phyloP scores from a whole-genome alignment of 176 grass and related monocot species.

The Musa acuminata region DNA sequence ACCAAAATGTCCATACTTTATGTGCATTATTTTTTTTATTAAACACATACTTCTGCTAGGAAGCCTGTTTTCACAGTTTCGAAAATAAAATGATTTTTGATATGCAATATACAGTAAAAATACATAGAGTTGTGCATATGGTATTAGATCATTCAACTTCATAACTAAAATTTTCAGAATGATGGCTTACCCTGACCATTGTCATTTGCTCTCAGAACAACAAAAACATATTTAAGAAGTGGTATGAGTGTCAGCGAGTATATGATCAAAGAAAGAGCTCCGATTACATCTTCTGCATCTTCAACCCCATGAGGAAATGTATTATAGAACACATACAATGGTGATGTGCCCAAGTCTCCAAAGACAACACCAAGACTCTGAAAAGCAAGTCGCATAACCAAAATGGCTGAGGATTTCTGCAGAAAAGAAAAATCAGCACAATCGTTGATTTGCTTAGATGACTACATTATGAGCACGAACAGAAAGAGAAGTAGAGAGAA shows the following conservation, averaged over 20 bases:
- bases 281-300: conserved; percentile 67
- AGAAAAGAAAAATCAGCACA: conserved; percentile 6
- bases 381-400: conserved; percentile 73
- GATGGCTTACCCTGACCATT: conserved; percentile 69
- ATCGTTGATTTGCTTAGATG: neutral
- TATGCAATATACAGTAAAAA: neutral
- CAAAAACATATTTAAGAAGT: conserved; percentile 87
- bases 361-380: conserved; percentile 95
- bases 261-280: conserved; percentile 93
- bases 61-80: neutral
- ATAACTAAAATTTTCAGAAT: neutral
- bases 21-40: neutral
- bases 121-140: neutral
- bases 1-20: neutral
- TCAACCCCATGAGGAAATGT: conserved; percentile 67
- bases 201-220: conserved; percentile 82
- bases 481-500: no score
- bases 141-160: neutral
- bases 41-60: neutral
- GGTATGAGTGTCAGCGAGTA: conserved; percentile 92
- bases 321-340: conserved; percentile 92
- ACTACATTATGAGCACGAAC: neutral
- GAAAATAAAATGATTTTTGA: neutral
- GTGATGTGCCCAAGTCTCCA: conserved; percentile 87
- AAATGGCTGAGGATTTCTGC: conserved; percentile 75